Evolutionary conservation across 208 protist genomes (phyloP), one percentile per base, ranked within the genome.

Genomic region (Trichomonas vaginalis): DNA sequence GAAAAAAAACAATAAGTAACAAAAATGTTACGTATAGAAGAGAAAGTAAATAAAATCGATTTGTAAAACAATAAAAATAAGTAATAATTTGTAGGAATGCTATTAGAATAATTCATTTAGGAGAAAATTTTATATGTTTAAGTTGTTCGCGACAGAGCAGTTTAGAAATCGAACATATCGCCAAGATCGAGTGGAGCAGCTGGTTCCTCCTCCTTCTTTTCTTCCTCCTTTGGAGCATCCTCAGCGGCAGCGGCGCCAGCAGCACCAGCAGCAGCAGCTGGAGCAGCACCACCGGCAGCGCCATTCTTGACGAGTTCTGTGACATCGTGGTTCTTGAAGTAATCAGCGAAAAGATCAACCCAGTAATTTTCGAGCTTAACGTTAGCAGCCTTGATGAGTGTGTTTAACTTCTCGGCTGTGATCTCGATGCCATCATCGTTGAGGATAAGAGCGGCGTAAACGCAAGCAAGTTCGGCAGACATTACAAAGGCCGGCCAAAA

Each of bases 291-390:
- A 32, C 82, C 82, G 8, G 37, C 0, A 47, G 39, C 35, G 35
- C n/a, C 37, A 40, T 40, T 40, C 82, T 88, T 88, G 8, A 88
- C 82, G 37, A 88, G 82, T 42, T 88, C 82, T 47, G 82, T 45
- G 10, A 88, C 40, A 88, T 88, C 82, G 40, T 88, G 82, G 82
- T 48, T 48, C 40, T 88, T 88, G 82, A 88, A 88, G 40, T 45
- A 88, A 45, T 88, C 82, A n/a, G 82, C 35, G 40, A 88, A 88
- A 48, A 88, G 82, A 88, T 88, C 82, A 47, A 88, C 82, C 82
- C 82, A 88, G 40, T 88, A 88, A 21, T 35, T 47, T 88, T 88
- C 82, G 17, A 88, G 39, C 37, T 88, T 37, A 40, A 88, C 82
- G 37, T 47, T 47, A 32, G 82, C 82, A 45, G 82, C 82, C 17